These are phyloP conservation scores for Hypoxylon sp. DNA, from an alignment of 2,329 filamentous ascomycete species.

Conservation along the genomic window DNA sequence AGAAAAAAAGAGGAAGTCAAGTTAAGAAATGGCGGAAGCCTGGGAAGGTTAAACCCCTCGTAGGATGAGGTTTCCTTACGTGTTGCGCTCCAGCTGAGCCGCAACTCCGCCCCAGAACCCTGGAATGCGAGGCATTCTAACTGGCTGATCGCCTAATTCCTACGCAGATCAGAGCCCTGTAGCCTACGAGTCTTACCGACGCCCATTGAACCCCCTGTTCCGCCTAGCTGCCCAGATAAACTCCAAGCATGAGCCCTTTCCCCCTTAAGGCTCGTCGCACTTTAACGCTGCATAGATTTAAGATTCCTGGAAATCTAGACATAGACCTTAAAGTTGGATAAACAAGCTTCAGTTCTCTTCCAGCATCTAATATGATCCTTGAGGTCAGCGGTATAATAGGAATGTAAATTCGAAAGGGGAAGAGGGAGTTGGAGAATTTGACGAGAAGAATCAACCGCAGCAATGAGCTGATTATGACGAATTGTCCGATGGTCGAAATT, in stretches of 20 bases:
- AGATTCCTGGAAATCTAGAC: neutral
- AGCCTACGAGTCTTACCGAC: neutral
- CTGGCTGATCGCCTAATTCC: constrained; percentile 4
- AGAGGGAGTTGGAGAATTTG: neutral
- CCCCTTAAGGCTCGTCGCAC: neutral
- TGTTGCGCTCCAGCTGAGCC: constrained; percentile 21
- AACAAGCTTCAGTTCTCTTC: neutral
- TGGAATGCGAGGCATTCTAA: constrained; percentile 1
- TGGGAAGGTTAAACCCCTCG: constrained; percentile 2
- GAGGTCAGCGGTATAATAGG: neutral
- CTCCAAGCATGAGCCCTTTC: neutral
- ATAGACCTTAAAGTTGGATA: neutral
- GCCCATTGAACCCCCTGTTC: neutral
- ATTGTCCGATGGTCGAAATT: neutral
- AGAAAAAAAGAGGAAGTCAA: neutral
- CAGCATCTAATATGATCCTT: neutral
- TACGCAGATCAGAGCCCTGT: neutral
- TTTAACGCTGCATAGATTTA: neutral
- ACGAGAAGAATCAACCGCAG: neutral
- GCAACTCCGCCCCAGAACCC: constrained; percentile 17
- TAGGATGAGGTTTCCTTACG: constrained; percentile 15
- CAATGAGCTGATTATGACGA: neutral
- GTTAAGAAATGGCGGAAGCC: neutral
- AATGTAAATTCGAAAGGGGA: neutral
- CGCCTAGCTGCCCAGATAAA: neutral